Evolutionary conservation across 306 rosid genomes (phyloP), one percentile per base, ranked within the genome.

Genomic region (Corylus heterophylla): DNA sequence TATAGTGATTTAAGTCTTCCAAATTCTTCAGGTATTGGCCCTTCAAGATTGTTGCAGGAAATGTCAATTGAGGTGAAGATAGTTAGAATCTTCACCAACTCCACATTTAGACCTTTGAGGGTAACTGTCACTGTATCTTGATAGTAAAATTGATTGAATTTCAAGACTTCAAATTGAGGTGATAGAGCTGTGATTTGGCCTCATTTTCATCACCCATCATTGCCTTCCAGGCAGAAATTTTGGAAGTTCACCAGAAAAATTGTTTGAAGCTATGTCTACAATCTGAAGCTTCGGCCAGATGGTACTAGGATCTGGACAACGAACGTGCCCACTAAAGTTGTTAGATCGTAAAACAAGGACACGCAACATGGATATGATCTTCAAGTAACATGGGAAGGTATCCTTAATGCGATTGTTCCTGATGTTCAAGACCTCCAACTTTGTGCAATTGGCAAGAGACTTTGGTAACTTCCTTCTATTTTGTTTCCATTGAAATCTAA

Each of bases 261-360:
- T 59, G 39, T 59, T 59, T 25, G 39, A 51, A 12, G 88, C 80
- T 2, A 83, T 29, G 62, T 88, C 87, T 0, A 86, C 14, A 48
- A 88, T 88, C 48, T 86, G 92, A 63, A 88, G 83, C 27, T 17
- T 79, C 0, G 5, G 20, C 92, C 89, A 84, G 2, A 0, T 22
- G 0, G 52, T 80, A 4, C 5, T 1, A 3, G 0, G 18, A 0
- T 8, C 4, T 0, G 0, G 20, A 20, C 92, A 88, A 66, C 71
- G 79, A 69, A 86, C 0, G 0, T 0, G 12, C 0, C 81, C 90
- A 1, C 47, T 4, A 63, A 82, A 84, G 0, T 51, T 29, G 59
- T 84, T 89, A 4, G 83, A 82, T 10, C 89, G 54, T 37, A 88
- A 72, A 54, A 86, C 69, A 27, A 88, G 85, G 1, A 86, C 84